Evolutionary conservation across 305 asterid genomes (phyloP).

Genomic region (Fraxinus angustifolia): DNA sequence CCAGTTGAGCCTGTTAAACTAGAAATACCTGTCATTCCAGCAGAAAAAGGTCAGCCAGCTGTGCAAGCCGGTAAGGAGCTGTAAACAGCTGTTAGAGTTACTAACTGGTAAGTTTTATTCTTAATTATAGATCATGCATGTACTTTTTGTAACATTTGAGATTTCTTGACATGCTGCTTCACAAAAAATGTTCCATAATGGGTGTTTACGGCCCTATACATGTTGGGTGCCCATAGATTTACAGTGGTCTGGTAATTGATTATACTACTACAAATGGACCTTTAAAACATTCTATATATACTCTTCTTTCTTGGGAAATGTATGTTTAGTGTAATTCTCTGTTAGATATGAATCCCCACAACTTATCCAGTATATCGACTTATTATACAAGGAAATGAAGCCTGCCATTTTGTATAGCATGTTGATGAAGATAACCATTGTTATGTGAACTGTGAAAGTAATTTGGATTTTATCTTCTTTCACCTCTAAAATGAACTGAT

Average conservation of each 20-base stretch:
- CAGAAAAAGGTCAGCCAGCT: constrained; percentile 18
- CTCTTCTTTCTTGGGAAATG: not conserved
- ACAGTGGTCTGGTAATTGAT: not conserved
- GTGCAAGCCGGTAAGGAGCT: constrained; percentile 19
- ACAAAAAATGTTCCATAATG: not conserved
- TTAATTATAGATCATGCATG: not conserved
- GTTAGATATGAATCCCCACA: not conserved
- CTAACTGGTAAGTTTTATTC: constrained; percentile 20
- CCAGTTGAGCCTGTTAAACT: constrained; percentile 13
- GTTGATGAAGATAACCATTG: not conserved
- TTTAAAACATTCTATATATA: not conserved
- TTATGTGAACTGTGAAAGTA: not conserved
- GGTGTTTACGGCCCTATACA: not conserved
- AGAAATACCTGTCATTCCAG: constrained; percentile 20
- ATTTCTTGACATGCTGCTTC: not conserved
- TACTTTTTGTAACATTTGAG: not conserved
- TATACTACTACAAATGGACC: not conserved
- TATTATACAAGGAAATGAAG: not conserved
- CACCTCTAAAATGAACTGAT: not conserved
- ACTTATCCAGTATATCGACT: not conserved
- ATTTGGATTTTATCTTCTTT: not conserved
- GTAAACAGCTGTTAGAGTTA: not conserved
- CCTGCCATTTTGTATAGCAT: not conserved
- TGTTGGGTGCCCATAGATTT: constrained; percentile 5
- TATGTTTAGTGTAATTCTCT: not conserved